Base-by-base conservation (phyloP, 2,329 filamentous ascomycete genomes). In the Rachicladosporium sp. region DNA sequence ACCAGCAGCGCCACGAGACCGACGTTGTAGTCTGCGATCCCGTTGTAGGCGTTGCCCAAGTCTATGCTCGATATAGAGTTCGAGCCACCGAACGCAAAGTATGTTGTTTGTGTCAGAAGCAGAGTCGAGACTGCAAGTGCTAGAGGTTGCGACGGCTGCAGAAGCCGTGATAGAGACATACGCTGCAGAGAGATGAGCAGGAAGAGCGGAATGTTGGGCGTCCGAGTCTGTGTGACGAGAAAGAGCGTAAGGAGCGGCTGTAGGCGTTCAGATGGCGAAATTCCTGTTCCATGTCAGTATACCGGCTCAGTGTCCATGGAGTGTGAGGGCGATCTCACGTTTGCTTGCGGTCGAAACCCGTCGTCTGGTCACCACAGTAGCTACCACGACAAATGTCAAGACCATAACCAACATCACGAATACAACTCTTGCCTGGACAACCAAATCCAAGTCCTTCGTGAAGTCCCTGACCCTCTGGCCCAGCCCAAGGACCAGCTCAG, bases 41-140 rank as follows among this genome's bases (percentile, higher is more conserved):
- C 91, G 53, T 98, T 98, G 64, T 98, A 98, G 0, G 88, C 88
- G 56, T 81, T 93, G 4, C 86, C 93, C 12, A 98, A 73, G 55
- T 96, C 88, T 51, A 98, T 77, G n/a, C 83, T 89, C 9, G 88
- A 93, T 49, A 98, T 94, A 31, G 91, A 82, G 59, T 98, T 98
- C 35, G 84, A 85, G 56, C 87, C 87, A 15, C 88, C 91, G 46
- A 86, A 77, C 23, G 85, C 81, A 58, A 96, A 98, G 70, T 94
- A 98, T 37, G 81, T 79, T 29, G 76, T 69, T 62, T 88, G 40
- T 49, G 93, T 81, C 31, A 93, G 67, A 29, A 96, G 73, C 29
- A 95, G 66, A 6, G 75, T 76, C 0, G 82, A 80, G 7, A 78
- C 74, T 4, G 79, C 79, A 34, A 83, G 10, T 8, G 36, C 7